A percentile compares a stretch with the other conserved stretches of the same genome.
Evolutionary conservation across 2,329 filamentous ascomycete genomes (phyloP).

Genomic region (Exophiala sp.): DNA sequence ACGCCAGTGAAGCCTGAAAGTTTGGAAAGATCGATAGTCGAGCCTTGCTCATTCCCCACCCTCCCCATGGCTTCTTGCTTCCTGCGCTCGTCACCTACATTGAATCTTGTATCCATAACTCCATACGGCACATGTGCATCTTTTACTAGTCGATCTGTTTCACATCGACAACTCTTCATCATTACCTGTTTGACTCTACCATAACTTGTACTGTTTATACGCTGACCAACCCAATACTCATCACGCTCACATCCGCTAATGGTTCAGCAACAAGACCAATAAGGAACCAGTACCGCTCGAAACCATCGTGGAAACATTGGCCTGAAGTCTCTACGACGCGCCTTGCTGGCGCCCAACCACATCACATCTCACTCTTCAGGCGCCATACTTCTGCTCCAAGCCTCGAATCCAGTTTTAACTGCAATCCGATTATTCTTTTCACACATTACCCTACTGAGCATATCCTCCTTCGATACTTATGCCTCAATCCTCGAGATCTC

Average conservation of each 20-base stretch:
- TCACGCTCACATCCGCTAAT: no score
- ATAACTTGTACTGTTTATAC: not conserved
- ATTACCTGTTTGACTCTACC: not conserved
- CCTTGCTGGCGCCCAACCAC: conserved; percentile 1
- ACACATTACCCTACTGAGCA: not conserved
- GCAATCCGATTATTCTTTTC: not conserved
- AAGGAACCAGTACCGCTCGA: not conserved
- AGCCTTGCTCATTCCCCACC: no score
- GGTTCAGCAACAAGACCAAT: not conserved
- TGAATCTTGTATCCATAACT: not conserved
- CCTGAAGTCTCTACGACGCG: not conserved
- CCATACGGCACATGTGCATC: not conserved
- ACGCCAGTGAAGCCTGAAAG: no score
- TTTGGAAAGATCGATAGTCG: no score
- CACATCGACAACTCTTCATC: not conserved
- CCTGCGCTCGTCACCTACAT: not conserved
- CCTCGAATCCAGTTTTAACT: not conserved
- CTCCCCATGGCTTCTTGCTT: no score
- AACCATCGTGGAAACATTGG: not conserved
- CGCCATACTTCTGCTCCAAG: not conserved
- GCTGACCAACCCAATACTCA: not conserved
- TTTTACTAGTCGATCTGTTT: not conserved
- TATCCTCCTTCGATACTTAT: no score
- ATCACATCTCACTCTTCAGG: not conserved
- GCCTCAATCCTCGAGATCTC: no score